Conservation (phyloP, 495 filamentous ascomycete species). For the Physcia stellaris region DNA sequence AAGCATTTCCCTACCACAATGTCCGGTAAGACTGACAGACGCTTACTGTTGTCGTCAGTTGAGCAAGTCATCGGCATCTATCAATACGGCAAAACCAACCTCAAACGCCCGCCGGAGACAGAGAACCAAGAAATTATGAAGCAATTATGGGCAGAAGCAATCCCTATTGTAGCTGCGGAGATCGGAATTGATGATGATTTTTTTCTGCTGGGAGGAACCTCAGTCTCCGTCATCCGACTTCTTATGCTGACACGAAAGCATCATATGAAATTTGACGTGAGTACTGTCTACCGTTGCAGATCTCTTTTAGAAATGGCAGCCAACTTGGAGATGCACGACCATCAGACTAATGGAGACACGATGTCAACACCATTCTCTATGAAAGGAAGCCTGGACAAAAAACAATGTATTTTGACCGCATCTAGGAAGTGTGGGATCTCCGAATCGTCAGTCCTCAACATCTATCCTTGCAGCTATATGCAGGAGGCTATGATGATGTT, state of each 20-base stretch:
- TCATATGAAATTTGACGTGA: not conserved
- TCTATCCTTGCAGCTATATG: not conserved
- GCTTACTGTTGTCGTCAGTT: not conserved
- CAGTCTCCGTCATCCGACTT: not conserved
- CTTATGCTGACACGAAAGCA: not conserved
- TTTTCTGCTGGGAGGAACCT: not conserved
- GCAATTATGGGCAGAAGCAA: not conserved
- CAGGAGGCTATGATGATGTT: not conserved
- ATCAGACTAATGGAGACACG: too few relatives aligned
- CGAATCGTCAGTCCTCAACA: not conserved
- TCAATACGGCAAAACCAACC: not conserved
- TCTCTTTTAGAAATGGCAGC: too few relatives aligned
- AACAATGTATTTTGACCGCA: too few relatives aligned
- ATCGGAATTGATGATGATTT: not conserved
- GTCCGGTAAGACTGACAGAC: slow-evolving; percentile 31
- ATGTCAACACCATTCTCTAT: too few relatives aligned
- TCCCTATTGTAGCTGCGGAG: not conserved
- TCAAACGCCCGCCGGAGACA: not conserved
- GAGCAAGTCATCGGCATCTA: not conserved
- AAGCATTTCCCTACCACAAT: slow-evolving; percentile 25
- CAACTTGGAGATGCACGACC: too few relatives aligned
- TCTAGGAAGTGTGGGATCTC: not conserved
- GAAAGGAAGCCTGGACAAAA: too few relatives aligned
- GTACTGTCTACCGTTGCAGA: not conserved
- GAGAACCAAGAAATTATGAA: not conserved